Evolutionary conservation across 495 filamentous ascomycete genomes (phyloP).

Genomic region (Penicillium flavigenum): DNA sequence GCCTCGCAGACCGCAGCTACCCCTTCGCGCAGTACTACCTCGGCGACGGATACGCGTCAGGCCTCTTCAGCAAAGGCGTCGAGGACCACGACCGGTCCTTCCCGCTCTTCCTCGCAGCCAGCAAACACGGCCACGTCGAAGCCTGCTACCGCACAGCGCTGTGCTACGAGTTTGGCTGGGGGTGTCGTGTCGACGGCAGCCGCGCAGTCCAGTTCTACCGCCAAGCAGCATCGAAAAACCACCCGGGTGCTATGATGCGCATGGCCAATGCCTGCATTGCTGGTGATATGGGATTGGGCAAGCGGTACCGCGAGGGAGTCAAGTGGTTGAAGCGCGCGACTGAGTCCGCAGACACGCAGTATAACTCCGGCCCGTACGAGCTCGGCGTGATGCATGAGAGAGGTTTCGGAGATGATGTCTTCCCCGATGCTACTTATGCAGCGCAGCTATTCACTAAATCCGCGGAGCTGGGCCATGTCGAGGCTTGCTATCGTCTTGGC

Average conservation of each 20-base stretch:
- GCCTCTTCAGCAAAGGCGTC: slow-evolving; percentile 89
- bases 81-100: slow-evolving; percentile 89
- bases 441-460: slow-evolving; percentile 94
- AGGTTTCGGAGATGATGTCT: slow-evolving; percentile 89
- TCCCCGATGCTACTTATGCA: slow-evolving; percentile 84
- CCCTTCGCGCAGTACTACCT: slow-evolving; percentile 98
- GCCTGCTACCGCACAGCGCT: slow-evolving; percentile 90
- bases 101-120: slow-evolving; percentile 85
- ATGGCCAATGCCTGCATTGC: slow-evolving; percentile 86
- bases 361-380: slow-evolving; percentile 91
- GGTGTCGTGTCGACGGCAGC: slow-evolving; percentile 77
- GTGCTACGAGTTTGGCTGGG: slow-evolving; percentile 99
- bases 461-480: slow-evolving; percentile 83
- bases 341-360: slow-evolving; percentile 84
- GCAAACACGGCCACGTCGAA: slow-evolving; percentile 96
- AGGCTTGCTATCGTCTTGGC: slow-evolving; percentile 85
- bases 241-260: slow-evolving; percentile 91
- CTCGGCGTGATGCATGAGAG: slow-evolving; percentile 83
- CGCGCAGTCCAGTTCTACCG: slow-evolving; percentile 95
- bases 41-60: slow-evolving; percentile 89
- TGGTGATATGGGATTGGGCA: slow-evolving; percentile 80
- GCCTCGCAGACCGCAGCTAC: slow-evolving; percentile 79
- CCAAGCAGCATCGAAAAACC: slow-evolving; percentile 84
- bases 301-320: slow-evolving; percentile 85
- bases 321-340: slow-evolving; percentile 96